Conservation (phyloP, 495 filamentous ascomycete genomes). For the Umbilicaria muhlenbergii region DNA sequence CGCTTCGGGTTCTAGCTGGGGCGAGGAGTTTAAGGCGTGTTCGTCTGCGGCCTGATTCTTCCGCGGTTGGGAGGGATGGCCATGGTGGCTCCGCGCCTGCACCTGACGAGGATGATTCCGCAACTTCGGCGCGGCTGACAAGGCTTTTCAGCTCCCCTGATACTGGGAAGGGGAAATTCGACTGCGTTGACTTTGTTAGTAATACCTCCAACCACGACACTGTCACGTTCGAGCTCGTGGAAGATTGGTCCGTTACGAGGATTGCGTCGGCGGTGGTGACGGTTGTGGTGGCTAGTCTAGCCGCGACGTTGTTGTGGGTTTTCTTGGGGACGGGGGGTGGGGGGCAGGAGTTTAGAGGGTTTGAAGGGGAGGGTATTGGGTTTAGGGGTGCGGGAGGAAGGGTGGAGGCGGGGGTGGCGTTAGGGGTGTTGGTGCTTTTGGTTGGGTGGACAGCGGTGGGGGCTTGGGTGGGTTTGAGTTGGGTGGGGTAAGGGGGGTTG, state of each 20-base stretch:
- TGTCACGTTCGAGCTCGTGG: conserved; percentile 9
- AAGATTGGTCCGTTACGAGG: conserved; percentile 8
- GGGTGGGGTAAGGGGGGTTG: conserved; percentile 1
- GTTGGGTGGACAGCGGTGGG: conserved; percentile 13
- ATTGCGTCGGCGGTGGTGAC: conserved; percentile 2
- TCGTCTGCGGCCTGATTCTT: conserved; percentile 3
- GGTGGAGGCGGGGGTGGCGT: conserved; percentile 8
- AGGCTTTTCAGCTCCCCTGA: conserved; percentile 6
- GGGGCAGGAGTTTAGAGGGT: not conserved
- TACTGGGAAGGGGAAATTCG: not conserved
- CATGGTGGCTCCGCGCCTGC: not conserved
- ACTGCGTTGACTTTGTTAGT: conserved; percentile 8
- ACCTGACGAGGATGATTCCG: conserved; percentile 1
- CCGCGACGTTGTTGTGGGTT: conserved; percentile 8
- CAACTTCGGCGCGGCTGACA: conserved; percentile 1
- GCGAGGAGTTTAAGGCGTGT: not conserved
- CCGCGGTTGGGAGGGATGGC: conserved; percentile 2
- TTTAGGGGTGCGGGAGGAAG: conserved; percentile 7
- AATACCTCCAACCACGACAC: conserved; percentile 2
- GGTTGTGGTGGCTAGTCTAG: conserved; percentile 4
- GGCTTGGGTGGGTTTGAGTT: conserved; percentile 10
- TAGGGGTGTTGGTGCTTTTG: conserved; percentile 12
- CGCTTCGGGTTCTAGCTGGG: not conserved
- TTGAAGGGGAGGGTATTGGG: not conserved
- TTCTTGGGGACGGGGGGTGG: conserved; percentile 6